Base-by-base conservation (phyloP, 495 filamentous ascomycete genomes). In the Penicillium riverlandense region DNA sequence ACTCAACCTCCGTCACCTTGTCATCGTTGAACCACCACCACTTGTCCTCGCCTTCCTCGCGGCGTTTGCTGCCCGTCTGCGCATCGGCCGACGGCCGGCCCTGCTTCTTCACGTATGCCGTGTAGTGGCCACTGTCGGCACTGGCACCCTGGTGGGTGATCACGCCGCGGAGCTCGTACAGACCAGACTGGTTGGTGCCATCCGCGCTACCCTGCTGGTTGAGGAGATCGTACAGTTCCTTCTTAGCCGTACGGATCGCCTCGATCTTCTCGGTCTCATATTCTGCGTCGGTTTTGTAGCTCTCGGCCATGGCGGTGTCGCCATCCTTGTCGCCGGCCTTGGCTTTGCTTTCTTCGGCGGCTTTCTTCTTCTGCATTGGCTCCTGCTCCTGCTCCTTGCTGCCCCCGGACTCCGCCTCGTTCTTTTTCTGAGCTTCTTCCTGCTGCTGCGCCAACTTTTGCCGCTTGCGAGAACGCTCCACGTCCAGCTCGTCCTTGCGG, bases 1-100 rank as follows among this genome's bases (percentile, higher is more conserved):
- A 67, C 4, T 90, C 83, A 27, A 98, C 92, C 66, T 97, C 94
- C 33, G 85, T 79, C 9, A 98, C 94, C 63, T 91, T 95, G 57
- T 98, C 94, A 55, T 98, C 92, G 59, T 98, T 96, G 75, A 98
- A 98, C 90, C 92, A 97, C 89, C 92, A 98, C 92, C 92, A 98
- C 52, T 91, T 96, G 43, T 83, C 89, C 50, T 95, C 90, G 2
- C 4, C 22, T 44, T 90, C 84, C 50, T 83, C 80, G 44, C 78
- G 79, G 52, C 80, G 67, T 71, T 86, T 86, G 47, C 80, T 83
- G 13, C 54, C 61, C 4, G 80, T 80, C 43, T 74, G 75, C 7
- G 79, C 65, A 47, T 88, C 84, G 22, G 56, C 48, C 0, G 53
- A 43, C 43, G 82, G 66, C 6, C 66, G 60, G 11, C 77, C 82